Evolutionary conservation across 352 stramenopile species (phyloP).

Genomic region (Phytophthora ramorum): DNA sequence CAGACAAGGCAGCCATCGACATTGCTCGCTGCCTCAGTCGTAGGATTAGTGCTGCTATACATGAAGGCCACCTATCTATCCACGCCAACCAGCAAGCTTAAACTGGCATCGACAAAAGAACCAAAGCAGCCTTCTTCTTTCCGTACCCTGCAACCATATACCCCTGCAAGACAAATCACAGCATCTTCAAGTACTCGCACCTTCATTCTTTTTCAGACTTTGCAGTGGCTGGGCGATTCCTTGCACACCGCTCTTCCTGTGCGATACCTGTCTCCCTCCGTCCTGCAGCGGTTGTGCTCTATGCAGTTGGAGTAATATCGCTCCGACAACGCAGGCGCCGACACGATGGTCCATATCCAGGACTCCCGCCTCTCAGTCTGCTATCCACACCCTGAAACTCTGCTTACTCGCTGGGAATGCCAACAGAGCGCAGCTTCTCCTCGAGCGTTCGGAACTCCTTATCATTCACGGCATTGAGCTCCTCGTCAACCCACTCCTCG

Average conservation of each 20-base stretch:
- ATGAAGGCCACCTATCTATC: neutral
- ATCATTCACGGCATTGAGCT: conserved; percentile 78
- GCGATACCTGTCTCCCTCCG: conserved; percentile 7
- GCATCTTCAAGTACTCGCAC: conserved; percentile 23
- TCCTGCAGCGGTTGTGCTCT: conserved; percentile 9
- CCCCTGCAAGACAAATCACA: conserved; percentile 1
- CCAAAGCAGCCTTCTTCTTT: conserved; percentile 1
- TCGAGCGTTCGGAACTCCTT: conserved; percentile 87
- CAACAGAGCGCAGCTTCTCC: conserved; percentile 80
- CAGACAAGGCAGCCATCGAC: conserved; percentile 6
- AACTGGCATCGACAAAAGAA: neutral
- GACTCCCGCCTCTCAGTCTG: neutral
- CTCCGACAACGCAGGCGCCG: conserved; percentile 8
- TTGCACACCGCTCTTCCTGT: conserved; percentile 3
- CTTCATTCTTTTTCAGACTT: conserved; percentile 34
- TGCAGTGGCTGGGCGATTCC: conserved; percentile 11
- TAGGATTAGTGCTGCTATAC: neutral
- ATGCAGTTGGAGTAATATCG: conserved; percentile 17
- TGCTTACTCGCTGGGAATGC: conserved; percentile 80
- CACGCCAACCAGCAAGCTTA: conserved; percentile 1
- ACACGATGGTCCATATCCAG: neutral
- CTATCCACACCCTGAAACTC: conserved; percentile 10
- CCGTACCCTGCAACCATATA: neutral
- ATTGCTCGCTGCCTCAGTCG: neutral
- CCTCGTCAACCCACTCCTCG: conserved; percentile 83